Evolutionary conservation across 2,329 filamentous ascomycete species (phyloP), one percentile per base, ranked within the genome.

Genomic region (Simplicillium aogashimaense): DNA sequence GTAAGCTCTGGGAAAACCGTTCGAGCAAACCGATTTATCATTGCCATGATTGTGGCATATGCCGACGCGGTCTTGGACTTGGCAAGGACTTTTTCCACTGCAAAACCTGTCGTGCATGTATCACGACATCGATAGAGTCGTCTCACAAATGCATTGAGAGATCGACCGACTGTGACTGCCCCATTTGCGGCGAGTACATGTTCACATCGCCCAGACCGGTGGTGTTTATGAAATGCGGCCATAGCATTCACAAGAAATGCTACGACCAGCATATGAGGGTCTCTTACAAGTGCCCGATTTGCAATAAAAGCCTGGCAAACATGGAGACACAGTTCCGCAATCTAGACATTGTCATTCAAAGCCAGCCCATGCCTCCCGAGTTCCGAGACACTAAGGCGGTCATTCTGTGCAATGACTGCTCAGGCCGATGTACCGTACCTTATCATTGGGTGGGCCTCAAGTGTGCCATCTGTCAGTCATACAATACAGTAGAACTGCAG

Each of bases 31-130:
- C 82, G 48, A 95, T 97, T 42, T 98, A 98, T 56, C 92, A 98
- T 58, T 98, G 92, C 60, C 76, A 81, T 53, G 92, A 97, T 54
- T 98, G 92, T 60, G 92, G 92, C 4, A 95, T 98, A 45, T 98
- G 92, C 57, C 77, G 92, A 43, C 81, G 89, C 42, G 92, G 92
- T 2, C 78, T 87, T 58, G 92, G 92, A 2, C 67, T 98, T 25
- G 90, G 92, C 4, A 97, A 95, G 57, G 92, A 98, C 57, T 98
- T 94, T 58, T 89, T 94, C 54, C 92, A 98, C 61, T 98, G 92
- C 83, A 94, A 95, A 76, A 87, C 80, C 51, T 98, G 92, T 63
- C 86, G 86, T 52, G 88, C 94, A 18, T 98, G 92, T 64, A 92
- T 97, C 53, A 84, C 86, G 7, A 95, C 95, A 49, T 80, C 83